Percentiles rank a stretch among this genome's conserved stretches.
phyloP scores from a whole-genome alignment of 164 flowering plant genomes.

The Chimonanthus praecox region DNA sequence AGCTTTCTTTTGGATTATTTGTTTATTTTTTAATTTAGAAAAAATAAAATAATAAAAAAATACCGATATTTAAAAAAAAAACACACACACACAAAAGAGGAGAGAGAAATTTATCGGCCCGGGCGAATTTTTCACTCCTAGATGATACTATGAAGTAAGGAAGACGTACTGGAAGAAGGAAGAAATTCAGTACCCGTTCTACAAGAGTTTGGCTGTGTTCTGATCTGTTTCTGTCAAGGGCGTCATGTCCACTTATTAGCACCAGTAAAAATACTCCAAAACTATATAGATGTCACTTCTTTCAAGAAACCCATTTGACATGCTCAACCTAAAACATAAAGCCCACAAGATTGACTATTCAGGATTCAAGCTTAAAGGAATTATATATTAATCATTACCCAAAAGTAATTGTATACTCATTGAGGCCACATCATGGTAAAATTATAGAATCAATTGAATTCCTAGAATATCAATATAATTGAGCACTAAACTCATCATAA shows the following conservation, averaged over 20 bases:
- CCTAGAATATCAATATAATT: background rate
- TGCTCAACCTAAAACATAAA: slow-evolving; percentile 17
- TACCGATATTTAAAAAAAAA: no score
- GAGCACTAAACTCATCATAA: background rate
- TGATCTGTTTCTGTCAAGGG: slow-evolving; percentile 15
- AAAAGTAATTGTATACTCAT: background rate
- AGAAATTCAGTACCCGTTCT: slow-evolving; percentile 19
- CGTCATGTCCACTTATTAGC: slow-evolving; percentile 34
- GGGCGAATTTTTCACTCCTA: no score
- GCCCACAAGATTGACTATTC: background rate
- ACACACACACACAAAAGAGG: no score
- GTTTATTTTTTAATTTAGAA: no score
- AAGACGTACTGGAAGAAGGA: background rate
- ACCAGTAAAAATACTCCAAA: slow-evolving; percentile 48
- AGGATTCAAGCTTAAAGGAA: background rate
- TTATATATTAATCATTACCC: background rate
- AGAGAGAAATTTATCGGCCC: no score
- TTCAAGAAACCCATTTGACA: slow-evolving; percentile 17
- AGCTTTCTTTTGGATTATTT: no score
- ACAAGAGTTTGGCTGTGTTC: slow-evolving; percentile 21
- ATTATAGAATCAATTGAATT: background rate
- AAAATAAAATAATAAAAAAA: no score
- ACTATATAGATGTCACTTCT: slow-evolving; percentile 38
- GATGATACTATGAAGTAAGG: background rate
- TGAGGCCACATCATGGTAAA: background rate